Conservation (phyloP, 176 grass and related monocot genomes). For the Lolium multiflorum region DNA sequence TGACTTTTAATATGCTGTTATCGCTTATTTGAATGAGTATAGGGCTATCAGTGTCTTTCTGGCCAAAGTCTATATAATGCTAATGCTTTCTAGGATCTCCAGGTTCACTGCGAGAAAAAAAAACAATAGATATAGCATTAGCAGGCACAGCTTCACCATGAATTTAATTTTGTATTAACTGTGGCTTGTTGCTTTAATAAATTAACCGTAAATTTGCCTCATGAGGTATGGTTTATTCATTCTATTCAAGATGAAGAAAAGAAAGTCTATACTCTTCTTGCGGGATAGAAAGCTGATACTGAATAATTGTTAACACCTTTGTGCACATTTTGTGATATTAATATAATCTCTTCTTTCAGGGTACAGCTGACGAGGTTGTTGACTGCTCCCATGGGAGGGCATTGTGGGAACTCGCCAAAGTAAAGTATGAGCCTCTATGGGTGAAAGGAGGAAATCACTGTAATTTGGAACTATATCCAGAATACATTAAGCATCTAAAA, state of each 20-base stretch:
- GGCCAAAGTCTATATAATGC: not conserved
- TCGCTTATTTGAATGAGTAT: not conserved
- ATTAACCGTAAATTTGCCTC: not conserved
- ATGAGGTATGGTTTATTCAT: not conserved
- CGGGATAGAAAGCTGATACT: not conserved
- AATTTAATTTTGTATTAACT: slow-evolving; percentile 18
- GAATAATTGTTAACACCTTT: not conserved
- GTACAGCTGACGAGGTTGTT: slow-evolving; percentile 90
- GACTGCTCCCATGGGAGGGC: slow-evolving; percentile 89
- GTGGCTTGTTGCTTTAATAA: not conserved
- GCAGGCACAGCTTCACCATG: not conserved
- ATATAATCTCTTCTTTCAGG: slow-evolving; percentile 56
- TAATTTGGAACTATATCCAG: slow-evolving; percentile 88
- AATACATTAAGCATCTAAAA: slow-evolving; percentile 93
- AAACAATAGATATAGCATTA: not conserved
- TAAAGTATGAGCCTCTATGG: slow-evolving; percentile 98
- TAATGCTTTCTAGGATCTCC: not conserved
- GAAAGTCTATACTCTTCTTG: slow-evolving; percentile 4
- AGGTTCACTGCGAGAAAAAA: not conserved
- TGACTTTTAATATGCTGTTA: not conserved
- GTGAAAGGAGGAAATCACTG: slow-evolving; percentile 95
- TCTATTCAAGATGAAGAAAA: slow-evolving; percentile 9
- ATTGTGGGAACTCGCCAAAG: slow-evolving; percentile 90
- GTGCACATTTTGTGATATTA: slow-evolving; percentile 1
- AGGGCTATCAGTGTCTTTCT: not conserved